A percentile compares a stretch with the other conserved stretches of the same genome.
These are phyloP conservation scores for Aspergillus sp. DNA, from an alignment of 2,329 filamentous ascomycete genomes.

Conservation along the genomic window DNA sequence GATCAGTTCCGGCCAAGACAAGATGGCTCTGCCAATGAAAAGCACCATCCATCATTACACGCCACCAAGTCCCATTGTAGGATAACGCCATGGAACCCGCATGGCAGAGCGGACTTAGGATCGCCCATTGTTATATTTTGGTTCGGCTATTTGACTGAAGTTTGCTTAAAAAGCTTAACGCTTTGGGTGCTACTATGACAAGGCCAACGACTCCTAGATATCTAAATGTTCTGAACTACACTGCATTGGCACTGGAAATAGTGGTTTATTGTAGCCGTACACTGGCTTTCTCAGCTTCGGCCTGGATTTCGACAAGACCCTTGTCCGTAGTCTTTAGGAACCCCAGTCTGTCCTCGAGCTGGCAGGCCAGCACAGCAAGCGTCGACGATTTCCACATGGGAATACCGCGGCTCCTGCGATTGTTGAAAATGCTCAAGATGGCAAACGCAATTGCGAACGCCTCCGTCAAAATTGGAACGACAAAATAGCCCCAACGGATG, in stretches of 20 bases:
- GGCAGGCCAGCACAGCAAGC: slow-evolving; percentile 18
- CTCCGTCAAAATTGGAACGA: slow-evolving; percentile 10
- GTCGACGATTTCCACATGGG: slow-evolving; percentile 19
- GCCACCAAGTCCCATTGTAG: not conserved
- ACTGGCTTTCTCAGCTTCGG: slow-evolving; percentile 6
- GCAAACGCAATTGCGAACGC: slow-evolving; percentile 13
- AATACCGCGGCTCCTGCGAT: slow-evolving; percentile 13
- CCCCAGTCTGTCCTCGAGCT: slow-evolving; percentile 10
- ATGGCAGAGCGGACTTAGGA: too few relatives aligned
- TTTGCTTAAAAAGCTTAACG: too few relatives aligned
- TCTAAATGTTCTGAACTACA: too few relatives aligned
- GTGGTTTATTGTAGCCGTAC: slow-evolving; percentile 7
- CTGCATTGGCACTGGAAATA: too few relatives aligned
- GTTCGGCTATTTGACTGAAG: not conserved
- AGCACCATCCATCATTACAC: too few relatives aligned
- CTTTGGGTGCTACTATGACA: too few relatives aligned
- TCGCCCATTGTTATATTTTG: not conserved
- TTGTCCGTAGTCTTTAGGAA: slow-evolving; percentile 9
- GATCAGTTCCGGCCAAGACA: not conserved
- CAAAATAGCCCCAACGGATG: slow-evolving; percentile 17
- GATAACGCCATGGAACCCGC: too few relatives aligned
- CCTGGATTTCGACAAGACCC: slow-evolving; percentile 7
- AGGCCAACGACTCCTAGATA: too few relatives aligned
- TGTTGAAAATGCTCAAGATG: slow-evolving; percentile 14
- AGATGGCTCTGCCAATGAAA: not conserved